A percentile compares a stretch with the other conserved stretches of the same genome.
phyloP scores from a whole-genome alignment of 495 filamentous ascomycete genomes.

The Aspergillus mulundensis region DNA sequence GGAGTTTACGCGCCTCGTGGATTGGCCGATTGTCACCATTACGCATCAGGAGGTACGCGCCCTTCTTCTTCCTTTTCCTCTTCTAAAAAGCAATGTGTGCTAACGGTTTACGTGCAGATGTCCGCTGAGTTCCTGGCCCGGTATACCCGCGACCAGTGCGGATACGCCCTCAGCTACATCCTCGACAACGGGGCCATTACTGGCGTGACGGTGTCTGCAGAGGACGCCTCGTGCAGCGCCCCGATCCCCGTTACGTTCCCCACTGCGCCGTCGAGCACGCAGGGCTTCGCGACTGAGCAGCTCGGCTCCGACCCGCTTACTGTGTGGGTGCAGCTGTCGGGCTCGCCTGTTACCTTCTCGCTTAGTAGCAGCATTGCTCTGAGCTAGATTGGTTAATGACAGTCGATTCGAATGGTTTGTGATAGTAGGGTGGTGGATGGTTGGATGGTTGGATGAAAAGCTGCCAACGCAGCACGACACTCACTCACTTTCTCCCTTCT shows the following conservation, averaged over 20 bases:
- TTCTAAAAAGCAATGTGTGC: no score
- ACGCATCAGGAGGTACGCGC: conserved; percentile 49
- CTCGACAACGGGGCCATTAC: conserved; percentile 43
- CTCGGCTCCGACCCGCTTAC: conserved; percentile 56
- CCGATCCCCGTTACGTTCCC: conserved; percentile 58
- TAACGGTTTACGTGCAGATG: conserved; percentile 28
- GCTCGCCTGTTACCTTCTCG: conserved; percentile 48
- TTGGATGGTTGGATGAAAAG: not conserved
- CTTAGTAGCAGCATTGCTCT: conserved; percentile 45
- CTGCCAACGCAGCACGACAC: conserved; percentile 2
- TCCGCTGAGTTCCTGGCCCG: conserved; percentile 47
- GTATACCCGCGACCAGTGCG: conserved; percentile 52
- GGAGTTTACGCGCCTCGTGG: conserved; percentile 55
- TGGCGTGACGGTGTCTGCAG: conserved; percentile 48
- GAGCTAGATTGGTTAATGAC: conserved; percentile 11
- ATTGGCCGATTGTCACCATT: conserved; percentile 53
- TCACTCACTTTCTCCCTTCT: not conserved
- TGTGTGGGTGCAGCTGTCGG: conserved; percentile 54
- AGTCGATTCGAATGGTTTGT: no score
- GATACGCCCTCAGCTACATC: conserved; percentile 46
- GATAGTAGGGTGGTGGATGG: not conserved
- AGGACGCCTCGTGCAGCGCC: conserved; percentile 46
- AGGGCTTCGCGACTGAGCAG: conserved; percentile 49
- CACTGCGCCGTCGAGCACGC: conserved; percentile 33
- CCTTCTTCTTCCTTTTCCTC: not conserved